A percentile compares a stretch with the other conserved stretches of the same genome.
Conservation (phyloP, 2,329 filamentous ascomycete species). For the Arachnopeziza araneosa region DNA sequence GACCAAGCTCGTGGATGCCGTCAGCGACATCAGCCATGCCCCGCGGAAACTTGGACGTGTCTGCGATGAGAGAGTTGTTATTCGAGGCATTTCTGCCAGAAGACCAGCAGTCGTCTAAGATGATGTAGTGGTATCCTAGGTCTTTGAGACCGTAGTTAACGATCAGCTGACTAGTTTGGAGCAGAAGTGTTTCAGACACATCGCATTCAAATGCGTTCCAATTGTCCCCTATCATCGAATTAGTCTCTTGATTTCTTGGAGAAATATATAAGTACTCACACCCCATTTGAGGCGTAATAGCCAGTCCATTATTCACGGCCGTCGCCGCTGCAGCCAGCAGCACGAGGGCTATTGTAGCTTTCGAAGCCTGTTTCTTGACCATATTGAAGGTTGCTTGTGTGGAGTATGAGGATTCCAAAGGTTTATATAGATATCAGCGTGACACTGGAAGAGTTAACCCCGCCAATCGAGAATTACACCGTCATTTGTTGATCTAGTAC, state of each 20-base stretch:
- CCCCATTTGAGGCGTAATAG: slow-evolving; percentile 38
- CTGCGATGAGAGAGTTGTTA: slow-evolving; percentile 38
- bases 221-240: slow-evolving; percentile 21
- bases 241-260: neutral
- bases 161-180: slow-evolving; percentile 42
- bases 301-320: slow-evolving; percentile 37
- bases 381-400: no score
- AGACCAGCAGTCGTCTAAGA: slow-evolving; percentile 48
- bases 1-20: slow-evolving; percentile 40
- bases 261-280: slow-evolving; percentile 25
- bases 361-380: neutral
- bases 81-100: slow-evolving; percentile 36
- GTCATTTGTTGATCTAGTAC: neutral
- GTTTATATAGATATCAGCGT: neutral
- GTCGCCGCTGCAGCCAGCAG: slow-evolving; percentile 13
- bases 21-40: slow-evolving; percentile 43
- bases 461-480: neutral
- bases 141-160: slow-evolving; percentile 45
- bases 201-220: slow-evolving; percentile 50
- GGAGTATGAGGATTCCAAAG: no score
- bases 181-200: slow-evolving; percentile 44
- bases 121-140: slow-evolving; percentile 52
- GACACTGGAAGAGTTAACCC: neutral
- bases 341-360: slow-evolving; percentile 3
- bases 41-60: slow-evolving; percentile 40